A percentile compares a stretch with the other conserved stretches of the same genome.
These are phyloP conservation scores for Penium margaritaceum DNA, from an alignment of 139 green algal species.

Conservation along the genomic window DNA sequence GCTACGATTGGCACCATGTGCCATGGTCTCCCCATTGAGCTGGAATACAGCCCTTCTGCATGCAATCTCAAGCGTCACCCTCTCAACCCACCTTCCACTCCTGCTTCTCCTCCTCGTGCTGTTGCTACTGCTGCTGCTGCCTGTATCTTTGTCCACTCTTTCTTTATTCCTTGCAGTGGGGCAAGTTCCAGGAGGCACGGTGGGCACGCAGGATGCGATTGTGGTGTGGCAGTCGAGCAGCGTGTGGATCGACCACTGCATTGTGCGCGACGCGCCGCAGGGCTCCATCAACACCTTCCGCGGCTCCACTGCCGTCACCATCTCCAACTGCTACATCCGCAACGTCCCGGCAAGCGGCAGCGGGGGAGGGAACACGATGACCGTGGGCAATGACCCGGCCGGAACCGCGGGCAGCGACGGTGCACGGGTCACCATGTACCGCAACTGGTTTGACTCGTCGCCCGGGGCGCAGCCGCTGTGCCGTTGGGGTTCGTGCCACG, in stretches of 20 bases:
- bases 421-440: conserved; percentile 4
- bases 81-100: no score
- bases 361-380: not conserved
- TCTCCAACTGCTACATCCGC: conserved; percentile 9
- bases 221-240: not conserved
- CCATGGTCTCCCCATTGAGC: no score
- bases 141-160: no score
- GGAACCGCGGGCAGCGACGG: no score
- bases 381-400: no score
- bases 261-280: not conserved
- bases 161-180: no score
- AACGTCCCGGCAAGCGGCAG: conserved; percentile 2
- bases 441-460: conserved; percentile 9
- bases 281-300: not conserved
- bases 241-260: conserved; percentile 21
- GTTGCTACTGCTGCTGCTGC: no score
- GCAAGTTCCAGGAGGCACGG: no score
- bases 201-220: not conserved
- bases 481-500: conserved; percentile 1
- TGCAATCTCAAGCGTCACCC: no score
- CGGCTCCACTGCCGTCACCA: not conserved
- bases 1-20: no score
- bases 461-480: not conserved
- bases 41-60: no score
- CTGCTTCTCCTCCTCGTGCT: no score